Base-by-base conservation (phyloP, 2,329 filamentous ascomycete genomes). In the Botryosphaeria agaves region DNA sequence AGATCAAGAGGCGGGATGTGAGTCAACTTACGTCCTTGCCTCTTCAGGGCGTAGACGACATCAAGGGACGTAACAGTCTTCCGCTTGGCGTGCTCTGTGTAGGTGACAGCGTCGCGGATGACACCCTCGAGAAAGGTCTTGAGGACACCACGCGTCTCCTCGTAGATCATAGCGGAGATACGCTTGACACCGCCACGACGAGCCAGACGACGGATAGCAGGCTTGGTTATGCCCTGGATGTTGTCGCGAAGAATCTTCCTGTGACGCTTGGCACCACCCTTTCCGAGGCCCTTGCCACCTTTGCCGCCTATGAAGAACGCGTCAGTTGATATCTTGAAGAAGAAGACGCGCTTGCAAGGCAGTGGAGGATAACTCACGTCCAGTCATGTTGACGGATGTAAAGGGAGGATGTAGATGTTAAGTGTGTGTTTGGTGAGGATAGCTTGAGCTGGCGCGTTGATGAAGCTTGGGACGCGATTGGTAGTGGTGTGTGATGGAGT, bases 111-210 rank as follows among this genome's bases (percentile, higher is more conserved):
- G 48, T 81, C 76, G 58, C 76, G 71, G 53, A 83, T 82, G 57
- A 83, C 76, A 57, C 73, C 69, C 62, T 82, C 77, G 46, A 83
- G 75, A 73, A 82, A 82, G 57, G 76, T 76, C 72, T 82, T 82
- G 49, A 83, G 68, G 49, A 82, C 77, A 69, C 75, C 75, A 53
- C 77, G 76, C 48, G 77, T 82, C 66, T 83, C 74, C 57, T 80
- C 76, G 66, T 82, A 82, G 65, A 82, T 82, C 76, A 80, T 91
- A 58, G 85, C 85, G 52, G 84, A 93, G 54, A 94, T 94, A 92
- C 85, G 85, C 82, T 94, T 94, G 72, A 94, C 85, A 85, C 85
- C 85, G 63, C 85, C 85, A 89, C 85, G 84, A 66, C 85, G 85
- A 44, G 85, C 85, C 59, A 94, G 84, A 91, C 85, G 85, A 53